These are phyloP conservation scores for Porcisia deanei DNA, from an alignment of 208 protist species.

Conservation along the genomic window DNA sequence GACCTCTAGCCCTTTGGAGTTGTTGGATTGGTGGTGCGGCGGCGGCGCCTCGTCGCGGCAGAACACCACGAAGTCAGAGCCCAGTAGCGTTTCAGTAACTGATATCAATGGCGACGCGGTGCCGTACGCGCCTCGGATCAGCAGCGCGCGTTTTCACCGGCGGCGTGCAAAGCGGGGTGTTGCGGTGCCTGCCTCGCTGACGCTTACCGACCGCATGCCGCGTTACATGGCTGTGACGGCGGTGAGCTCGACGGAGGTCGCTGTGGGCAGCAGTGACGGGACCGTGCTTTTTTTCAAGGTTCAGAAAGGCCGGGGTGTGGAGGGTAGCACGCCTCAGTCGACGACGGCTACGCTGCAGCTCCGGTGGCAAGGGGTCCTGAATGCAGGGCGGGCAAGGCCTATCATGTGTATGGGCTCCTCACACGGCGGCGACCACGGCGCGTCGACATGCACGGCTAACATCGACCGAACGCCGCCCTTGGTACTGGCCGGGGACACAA, in stretches of 20 bases:
- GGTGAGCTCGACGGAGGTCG: conserved; percentile 19
- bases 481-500: conserved; percentile 64
- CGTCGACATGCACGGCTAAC: neutral
- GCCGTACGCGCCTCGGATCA: neutral
- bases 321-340: neutral
- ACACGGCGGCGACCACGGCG: neutral
- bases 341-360: conserved; percentile 9
- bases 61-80: neutral
- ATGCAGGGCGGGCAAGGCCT: conserved; percentile 33
- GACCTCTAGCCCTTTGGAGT: conserved; percentile 9
- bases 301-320: neutral
- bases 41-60: neutral
- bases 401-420: conserved; percentile 35
- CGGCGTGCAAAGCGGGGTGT: conserved; percentile 6
- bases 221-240: conserved; percentile 61
- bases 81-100: neutral
- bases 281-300: conserved; percentile 39
- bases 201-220: conserved; percentile 39
- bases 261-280: conserved; percentile 74
- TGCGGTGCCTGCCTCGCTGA: neutral
- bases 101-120: neutral
- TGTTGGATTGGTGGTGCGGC: conserved; percentile 32
- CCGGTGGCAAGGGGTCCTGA: conserved; percentile 17
- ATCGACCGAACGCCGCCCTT: neutral
- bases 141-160: conserved; percentile 12